Evolutionary conservation across 805 yeast genomes (phyloP), one percentile per base, ranked within the genome.

Genomic region (Saccharomycopsis schoenii): DNA sequence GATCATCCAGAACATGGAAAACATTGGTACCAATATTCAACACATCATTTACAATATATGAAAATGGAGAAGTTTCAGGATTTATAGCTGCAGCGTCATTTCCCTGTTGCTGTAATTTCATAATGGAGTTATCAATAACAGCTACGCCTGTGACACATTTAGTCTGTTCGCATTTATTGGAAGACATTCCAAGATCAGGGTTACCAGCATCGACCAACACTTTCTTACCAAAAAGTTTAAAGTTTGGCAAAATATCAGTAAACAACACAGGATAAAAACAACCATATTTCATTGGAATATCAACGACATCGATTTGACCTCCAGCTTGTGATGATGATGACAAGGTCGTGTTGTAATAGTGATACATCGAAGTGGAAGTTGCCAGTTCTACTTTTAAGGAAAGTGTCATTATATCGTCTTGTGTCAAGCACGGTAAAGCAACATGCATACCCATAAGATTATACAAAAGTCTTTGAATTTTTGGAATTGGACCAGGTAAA

Each of bases 341-440:
- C 39, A 43, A 41, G 6, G 56, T 41, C 6, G 25, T 36, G 12
- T 41, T n/a, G 47, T 61, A 62, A 52, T 59, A 63, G 36, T 57
- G 56, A 37, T 54, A 55, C 40, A 61, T 61, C 15, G 61, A 55
- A 3, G 54, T 34, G 15, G 66, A 63, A 19, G 75, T 69, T 1
- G 86, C 82, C 0, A 92, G 87, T 67, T 93, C 96, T 50, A 79
- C 73, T 0, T 69, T 67, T 59, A 88, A 73, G 14, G 97, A 89
- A 63, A 80, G 70, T 54, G 77, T 76, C 92, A 88, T 85, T 2
- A 87, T 74, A 11, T 76, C 73, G 3, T 79, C 80, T 52, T 82
- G 76, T 50, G 79, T 77, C 40, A 83, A 72, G 0, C 83, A 79
- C 19, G 73, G 72, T 54, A 67, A 66, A 3, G 69, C 66, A 43